Base-by-base conservation (phyloP, 345 rosid genomes). In the Salix viminalis region DNA sequence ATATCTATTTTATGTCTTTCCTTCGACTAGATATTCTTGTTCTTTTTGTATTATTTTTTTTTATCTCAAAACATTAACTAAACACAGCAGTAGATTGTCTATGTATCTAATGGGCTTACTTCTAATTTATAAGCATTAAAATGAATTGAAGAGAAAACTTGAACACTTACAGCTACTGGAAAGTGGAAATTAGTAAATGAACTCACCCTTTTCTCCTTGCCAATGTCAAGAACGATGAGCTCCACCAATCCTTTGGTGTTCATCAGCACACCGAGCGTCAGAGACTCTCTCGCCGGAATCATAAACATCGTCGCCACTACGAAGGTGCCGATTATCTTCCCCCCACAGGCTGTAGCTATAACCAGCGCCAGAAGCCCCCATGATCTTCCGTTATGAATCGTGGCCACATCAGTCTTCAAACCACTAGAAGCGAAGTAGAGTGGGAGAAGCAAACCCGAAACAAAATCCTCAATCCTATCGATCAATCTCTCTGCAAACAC, bases 371-470 rank as follows among this genome's bases (percentile, higher is more conserved):
- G 48, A 21, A 88, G 76, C 50, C 81, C 91, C 93, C 90, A 84
- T 2, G 91, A 82, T 75, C 80, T 83, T 1, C 21, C 79, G 6
- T 91, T 90, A 0, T 75, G 78, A 23, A 88, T 88, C 28, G 82
- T 85, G 2, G 88, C 81, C 56, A 90, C 89, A 54, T 90, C 84
- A 2, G 91, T 90, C 77, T 85, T 86, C 28, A 90, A 75, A 64
- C 91, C 91, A 37, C 91, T 89, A 1, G 91, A 79, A 6, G 93
- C 91, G 41, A 88, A 90, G 71, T 90, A 88, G 0, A 88, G 79
- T 0, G 91, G 91, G 58, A 86, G 83, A 44, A 88, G 84, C 80
- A 90, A 72, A 16, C 89, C 87, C 1, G 89, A 73, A 41, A 86
- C 90, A 48, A 90, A 81, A 79, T 90, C 89, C 70, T 90, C 91